These are phyloP conservation scores for Diddensiella caesifluorescens DNA, from an alignment of 805 yeast genomes.

Conservation along the genomic window DNA sequence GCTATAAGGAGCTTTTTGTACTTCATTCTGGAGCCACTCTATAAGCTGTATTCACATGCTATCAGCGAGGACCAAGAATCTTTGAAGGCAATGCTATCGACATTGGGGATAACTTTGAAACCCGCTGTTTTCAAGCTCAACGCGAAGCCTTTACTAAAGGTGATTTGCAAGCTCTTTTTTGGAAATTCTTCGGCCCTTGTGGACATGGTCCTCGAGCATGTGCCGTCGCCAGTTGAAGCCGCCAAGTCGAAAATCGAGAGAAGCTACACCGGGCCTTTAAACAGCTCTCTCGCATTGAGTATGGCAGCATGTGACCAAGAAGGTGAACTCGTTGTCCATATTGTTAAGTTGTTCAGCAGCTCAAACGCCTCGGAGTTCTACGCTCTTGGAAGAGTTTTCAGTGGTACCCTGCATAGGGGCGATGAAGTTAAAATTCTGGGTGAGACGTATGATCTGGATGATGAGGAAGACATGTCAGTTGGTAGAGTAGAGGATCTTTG, in stretches of 20 bases:
- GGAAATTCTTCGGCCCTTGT: constrained; percentile 48
- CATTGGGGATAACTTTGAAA: constrained; percentile 41
- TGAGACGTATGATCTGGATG: constrained; percentile 42
- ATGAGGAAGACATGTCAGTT: constrained; percentile 50
- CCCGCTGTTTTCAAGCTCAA: constrained; percentile 39
- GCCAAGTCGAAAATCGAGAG: constrained; percentile 26
- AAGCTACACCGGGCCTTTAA: constrained; percentile 32
- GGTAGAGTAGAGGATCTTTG: constrained; percentile 32
- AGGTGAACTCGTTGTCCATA: constrained; percentile 47
- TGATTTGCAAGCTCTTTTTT: constrained; percentile 52
- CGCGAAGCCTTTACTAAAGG: constrained; percentile 51
- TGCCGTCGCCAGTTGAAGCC: constrained; percentile 38
- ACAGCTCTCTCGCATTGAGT: constrained; percentile 20
- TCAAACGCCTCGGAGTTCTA: constrained; percentile 48
- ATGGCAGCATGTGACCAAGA: constrained; percentile 34
- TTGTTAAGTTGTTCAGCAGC: constrained; percentile 53
- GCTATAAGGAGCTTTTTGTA: constrained; percentile 46
- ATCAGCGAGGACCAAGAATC: constrained; percentile 47
- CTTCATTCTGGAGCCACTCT: constrained; percentile 73
- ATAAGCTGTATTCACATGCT: constrained; percentile 62
- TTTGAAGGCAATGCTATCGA: constrained; percentile 42
- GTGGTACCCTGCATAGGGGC: constrained; percentile 53
- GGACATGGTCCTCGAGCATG: constrained; percentile 38
- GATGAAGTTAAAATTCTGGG: constrained; percentile 51
- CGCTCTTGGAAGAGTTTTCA: constrained; percentile 56